These are phyloP conservation scores for Pisolithus marmoratus DNA, from an alignment of 768 basidiomycete genomes.

Conservation along the genomic window DNA sequence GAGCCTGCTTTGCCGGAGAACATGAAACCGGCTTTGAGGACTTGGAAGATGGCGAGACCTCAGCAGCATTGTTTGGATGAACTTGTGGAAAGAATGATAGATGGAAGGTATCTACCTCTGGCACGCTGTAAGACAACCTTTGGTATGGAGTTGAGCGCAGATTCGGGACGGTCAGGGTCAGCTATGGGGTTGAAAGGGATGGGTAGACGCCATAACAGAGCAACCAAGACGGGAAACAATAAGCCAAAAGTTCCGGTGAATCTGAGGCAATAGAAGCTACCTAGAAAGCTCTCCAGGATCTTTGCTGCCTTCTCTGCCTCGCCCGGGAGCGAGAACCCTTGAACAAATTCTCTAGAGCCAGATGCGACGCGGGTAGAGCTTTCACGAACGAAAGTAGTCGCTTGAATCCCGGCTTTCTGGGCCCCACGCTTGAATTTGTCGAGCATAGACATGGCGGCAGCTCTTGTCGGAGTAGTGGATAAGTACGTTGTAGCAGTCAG, in stretches of 20 bases:
- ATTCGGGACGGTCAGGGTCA: constrained; percentile 80
- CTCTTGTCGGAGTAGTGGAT: too few relatives aligned
- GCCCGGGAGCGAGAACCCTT: constrained; percentile 83
- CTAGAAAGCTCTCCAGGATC: constrained; percentile 88
- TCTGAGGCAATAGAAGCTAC: constrained; percentile 38
- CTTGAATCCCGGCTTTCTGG: constrained; percentile 76
- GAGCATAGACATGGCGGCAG: constrained; percentile 48
- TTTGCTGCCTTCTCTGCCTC: constrained; percentile 93
- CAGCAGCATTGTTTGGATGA: neutral
- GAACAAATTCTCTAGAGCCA: constrained; percentile 73
- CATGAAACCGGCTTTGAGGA: constrained; percentile 89
- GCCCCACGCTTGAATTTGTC: constrained; percentile 80
- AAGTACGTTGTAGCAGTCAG: too few relatives aligned
- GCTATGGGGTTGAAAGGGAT: constrained; percentile 40
- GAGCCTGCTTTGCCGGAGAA: constrained; percentile 95
- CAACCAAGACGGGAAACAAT: constrained; percentile 1
- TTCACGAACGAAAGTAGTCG: constrained; percentile 66
- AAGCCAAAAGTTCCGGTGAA: constrained; percentile 1
- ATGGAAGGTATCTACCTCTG: constrained; percentile 50
- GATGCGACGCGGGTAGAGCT: constrained; percentile 64
- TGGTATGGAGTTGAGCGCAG: constrained; percentile 90
- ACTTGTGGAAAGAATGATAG: neutral
- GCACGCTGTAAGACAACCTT: constrained; percentile 88
- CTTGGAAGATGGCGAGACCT: constrained; percentile 95
- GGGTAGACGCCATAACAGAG: neutral